Evolutionary conservation across 192 early-diverging fungal genomes (phyloP).

Genomic region (Gigaspora rosea): DNA sequence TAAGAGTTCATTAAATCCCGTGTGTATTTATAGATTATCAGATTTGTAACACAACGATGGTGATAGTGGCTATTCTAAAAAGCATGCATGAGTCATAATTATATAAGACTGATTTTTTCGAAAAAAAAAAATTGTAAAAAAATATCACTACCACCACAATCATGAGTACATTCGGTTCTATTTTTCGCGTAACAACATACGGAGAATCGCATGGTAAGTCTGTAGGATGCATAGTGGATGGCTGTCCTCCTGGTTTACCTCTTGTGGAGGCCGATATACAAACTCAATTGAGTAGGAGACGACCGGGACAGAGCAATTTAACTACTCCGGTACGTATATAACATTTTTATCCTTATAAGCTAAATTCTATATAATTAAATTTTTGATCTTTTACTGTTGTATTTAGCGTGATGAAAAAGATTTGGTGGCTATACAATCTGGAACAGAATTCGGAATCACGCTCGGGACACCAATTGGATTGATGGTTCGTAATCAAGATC

Average conservation of each 20-base stretch:
- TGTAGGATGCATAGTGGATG: constrained; percentile 96
- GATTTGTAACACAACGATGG: too few species aligned
- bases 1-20: too few species aligned
- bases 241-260: constrained; percentile 91
- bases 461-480: constrained; percentile 95
- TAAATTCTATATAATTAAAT: not conserved
- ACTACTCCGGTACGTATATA: constrained; percentile 84
- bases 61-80: too few species aligned
- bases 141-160: not conserved
- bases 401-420: constrained; percentile 93
- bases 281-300: constrained; percentile 84
- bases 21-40: too few species aligned
- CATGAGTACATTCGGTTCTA: constrained; percentile 85
- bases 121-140: too few species aligned
- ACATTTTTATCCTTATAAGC: constrained; percentile 1
- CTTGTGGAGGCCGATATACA: constrained; percentile 92
- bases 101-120: too few species aligned
- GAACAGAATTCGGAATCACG: constrained; percentile 89
- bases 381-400: not conserved
- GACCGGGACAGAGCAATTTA: constrained; percentile 94
- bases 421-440: constrained; percentile 86
- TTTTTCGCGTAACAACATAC: constrained; percentile 90
- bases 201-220: constrained; percentile 99
- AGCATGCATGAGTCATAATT: too few species aligned
- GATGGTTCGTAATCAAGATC: constrained; percentile 92